These are phyloP conservation scores for Salix dunnii DNA, from an alignment of 345 rosid genomes.

Conservation along the genomic window DNA sequence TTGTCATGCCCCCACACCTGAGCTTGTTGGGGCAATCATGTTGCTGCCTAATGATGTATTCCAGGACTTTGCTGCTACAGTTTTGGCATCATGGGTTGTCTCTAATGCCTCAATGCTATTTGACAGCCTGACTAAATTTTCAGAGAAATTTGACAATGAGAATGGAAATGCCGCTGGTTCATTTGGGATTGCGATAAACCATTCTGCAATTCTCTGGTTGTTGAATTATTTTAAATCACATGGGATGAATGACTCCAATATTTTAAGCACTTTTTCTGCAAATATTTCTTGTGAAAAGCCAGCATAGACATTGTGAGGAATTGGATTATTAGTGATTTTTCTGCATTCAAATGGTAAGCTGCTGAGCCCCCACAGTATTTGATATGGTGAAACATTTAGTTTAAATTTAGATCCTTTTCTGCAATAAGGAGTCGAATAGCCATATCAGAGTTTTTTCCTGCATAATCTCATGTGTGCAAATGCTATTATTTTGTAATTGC, in stretches of 20 bases:
- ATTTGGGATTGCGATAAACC: constrained; percentile 30
- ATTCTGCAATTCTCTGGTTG: constrained; percentile 41
- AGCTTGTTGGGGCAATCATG: constrained; percentile 45
- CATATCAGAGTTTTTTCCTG: not conserved
- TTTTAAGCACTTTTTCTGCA: constrained; percentile 20
- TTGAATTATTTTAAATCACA: constrained; percentile 31
- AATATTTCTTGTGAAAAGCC: constrained; percentile 1
- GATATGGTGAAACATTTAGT: not conserved
- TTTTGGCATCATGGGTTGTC: constrained; percentile 40
- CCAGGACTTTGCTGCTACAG: constrained; percentile 41
- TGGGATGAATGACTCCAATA: constrained; percentile 27
- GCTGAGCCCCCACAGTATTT: not conserved
- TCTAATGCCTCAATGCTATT: constrained; percentile 40
- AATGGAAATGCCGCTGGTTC: constrained; percentile 10
- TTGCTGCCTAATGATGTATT: constrained; percentile 40
- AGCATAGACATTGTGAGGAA: not conserved
- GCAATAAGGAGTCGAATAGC: not conserved
- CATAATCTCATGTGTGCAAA: not conserved
- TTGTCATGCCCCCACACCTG: constrained; percentile 40
- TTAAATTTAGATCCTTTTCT: not conserved
- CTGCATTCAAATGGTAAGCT: not conserved
- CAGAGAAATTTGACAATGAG: constrained; percentile 29
- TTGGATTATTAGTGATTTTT: not conserved
- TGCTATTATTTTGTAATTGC: not conserved
- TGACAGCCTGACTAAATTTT: constrained; percentile 41